Base-by-base conservation (phyloP, 163 green algal genomes). In the Chlorella variabilis region DNA sequence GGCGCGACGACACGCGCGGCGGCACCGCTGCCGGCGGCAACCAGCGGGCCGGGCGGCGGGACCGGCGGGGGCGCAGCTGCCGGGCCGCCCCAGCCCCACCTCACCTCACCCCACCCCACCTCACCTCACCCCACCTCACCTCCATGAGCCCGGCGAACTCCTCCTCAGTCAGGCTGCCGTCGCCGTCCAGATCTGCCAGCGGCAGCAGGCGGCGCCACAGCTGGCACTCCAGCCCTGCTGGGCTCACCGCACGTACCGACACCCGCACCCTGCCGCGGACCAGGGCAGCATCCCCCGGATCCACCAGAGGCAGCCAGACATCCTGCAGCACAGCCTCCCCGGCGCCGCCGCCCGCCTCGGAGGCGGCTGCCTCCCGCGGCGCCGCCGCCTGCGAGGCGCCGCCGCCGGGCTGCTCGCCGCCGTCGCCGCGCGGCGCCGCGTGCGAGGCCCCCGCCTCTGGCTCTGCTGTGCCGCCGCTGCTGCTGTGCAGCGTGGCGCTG, bases 191-290 rank as follows among this genome's bases (percentile, higher is more conserved):
- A 48, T 91, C 87, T 6, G 79, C 83, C 9, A 91, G 69, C 34
- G 71, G 36, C 42, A 91, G 82, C 68, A 90, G 68, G n/a, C 77
- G 68, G 9, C 68, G 66, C 87, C 87, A 91, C 27, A 91, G 59
- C 69, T 89, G 87, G 78, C 71, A 51, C 51, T 88, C 85, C 25
- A 91, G 59, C n/a, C 69, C 48, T 1, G 42, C 36, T 4, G 71
- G 63, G 25, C 18, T 58, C 21, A 68, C 74, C 21, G 80, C 58
- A 3, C 80, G 45, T 56, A 80, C 45, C 31, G 25, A 68, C 17
- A 82, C 39, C 9, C 62, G 36, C 29, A 89, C 54, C 23, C 61
- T n/a, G 41, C 84, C 69, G 0, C 67, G 38, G 31, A 80, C 48
- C 11, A 36, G 36, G 31, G 58, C 27, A 8, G 75, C 62, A 38